These are phyloP conservation scores for Xerophyta viscosa DNA, from an alignment of 106 monocot genomes.

Conservation along the genomic window DNA sequence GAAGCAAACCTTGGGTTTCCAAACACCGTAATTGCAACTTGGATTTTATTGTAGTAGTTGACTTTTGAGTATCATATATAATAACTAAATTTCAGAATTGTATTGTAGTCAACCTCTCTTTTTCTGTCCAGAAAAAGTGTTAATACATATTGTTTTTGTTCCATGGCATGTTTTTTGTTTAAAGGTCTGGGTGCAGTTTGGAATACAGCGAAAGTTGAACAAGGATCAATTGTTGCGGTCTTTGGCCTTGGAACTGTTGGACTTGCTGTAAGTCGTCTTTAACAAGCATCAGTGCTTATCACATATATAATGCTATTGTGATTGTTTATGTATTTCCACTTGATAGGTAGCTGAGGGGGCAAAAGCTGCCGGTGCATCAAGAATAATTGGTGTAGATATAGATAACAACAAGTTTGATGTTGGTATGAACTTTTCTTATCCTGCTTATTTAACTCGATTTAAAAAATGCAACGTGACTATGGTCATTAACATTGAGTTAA, in stretches of 20 bases:
- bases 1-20: too few species aligned
- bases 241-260: constrained; percentile 53
- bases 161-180: background rate
- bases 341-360: constrained; percentile 96
- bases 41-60: background rate
- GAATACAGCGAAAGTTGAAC: constrained; percentile 34
- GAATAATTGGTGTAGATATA: constrained; percentile 86
- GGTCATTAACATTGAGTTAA: too few species aligned
- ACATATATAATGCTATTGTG: background rate
- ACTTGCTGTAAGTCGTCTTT: constrained; percentile 31
- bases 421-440: constrained; percentile 37
- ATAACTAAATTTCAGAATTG: too few species aligned
- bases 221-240: constrained; percentile 38
- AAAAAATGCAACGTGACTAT: too few species aligned
- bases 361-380: constrained; percentile 89
- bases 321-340: background rate
- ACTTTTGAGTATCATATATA: background rate
- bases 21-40: too few species aligned
- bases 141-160: background rate
- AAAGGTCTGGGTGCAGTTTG: constrained; percentile 38
- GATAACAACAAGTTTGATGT: constrained; percentile 87
- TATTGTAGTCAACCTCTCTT: too few species aligned
- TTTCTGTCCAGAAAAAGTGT: too few species aligned
- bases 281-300: background rate
- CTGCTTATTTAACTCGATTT: too few species aligned